These are phyloP conservation scores for Amphirosellinia nigrospora DNA, from an alignment of 495 filamentous ascomycete species.

Conservation along the genomic window DNA sequence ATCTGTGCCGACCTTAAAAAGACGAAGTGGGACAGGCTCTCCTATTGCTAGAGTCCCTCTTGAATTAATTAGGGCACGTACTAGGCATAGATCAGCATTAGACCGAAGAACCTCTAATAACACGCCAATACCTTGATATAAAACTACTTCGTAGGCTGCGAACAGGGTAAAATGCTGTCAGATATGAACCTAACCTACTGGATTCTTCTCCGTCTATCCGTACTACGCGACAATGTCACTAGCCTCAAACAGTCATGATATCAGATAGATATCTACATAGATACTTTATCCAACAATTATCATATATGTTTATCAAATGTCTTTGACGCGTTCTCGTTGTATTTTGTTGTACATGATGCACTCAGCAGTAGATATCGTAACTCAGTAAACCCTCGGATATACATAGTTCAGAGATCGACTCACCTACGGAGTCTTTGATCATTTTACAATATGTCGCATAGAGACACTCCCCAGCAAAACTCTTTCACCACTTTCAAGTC, in stretches of 20 bases:
- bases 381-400: neutral
- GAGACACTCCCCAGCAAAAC: neutral
- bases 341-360: conserved; percentile 13
- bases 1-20: neutral
- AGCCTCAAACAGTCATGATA: neutral
- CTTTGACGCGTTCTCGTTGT: neutral
- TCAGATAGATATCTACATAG: conserved; percentile 1
- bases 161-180: neutral
- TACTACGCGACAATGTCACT: neutral
- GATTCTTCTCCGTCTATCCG: neutral
- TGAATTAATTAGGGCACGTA: neutral
- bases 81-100: neutral
- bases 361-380: conserved; percentile 13
- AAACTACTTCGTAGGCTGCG: neutral
- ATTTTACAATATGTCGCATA: neutral
- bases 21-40: neutral
- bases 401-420: conserved; percentile 4
- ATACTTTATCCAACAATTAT: conserved; percentile 16
- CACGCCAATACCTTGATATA: neutral
- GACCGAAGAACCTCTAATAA: neutral
- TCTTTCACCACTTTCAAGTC: neutral
- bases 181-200: neutral
- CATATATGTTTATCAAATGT: conserved; percentile 9
- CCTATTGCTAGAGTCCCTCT: neutral
- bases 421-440: no score